A percentile compares a stretch with the other conserved stretches of the same genome.
Conservation (phyloP, 176 grass and related monocot genomes). For the Leersia perrieri region DNA sequence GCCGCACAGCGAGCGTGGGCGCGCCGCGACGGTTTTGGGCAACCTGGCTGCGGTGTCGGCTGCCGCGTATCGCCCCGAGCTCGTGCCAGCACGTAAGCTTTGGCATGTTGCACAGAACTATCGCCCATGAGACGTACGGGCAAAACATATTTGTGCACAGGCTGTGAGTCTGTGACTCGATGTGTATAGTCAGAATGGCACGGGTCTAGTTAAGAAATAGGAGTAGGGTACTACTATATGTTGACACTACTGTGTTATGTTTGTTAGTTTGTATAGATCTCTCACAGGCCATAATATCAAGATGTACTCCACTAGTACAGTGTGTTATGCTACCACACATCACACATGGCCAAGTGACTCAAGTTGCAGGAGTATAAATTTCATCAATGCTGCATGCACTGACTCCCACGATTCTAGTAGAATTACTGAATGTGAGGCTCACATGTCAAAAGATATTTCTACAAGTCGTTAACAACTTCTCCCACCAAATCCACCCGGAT, state of each 20-base stretch:
- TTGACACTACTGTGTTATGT: neutral
- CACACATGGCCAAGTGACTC: constrained; percentile 27
- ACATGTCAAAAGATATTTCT: neutral
- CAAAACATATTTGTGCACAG: neutral
- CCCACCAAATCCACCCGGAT: constrained; percentile 20
- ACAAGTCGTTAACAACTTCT: neutral
- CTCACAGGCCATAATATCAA: neutral
- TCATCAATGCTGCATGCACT: neutral
- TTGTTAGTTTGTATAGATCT: neutral
- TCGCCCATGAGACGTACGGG: neutral
- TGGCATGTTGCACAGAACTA: neutral
- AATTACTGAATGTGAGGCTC: neutral
- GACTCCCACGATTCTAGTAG: neutral
- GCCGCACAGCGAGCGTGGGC: neutral
- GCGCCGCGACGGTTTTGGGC: too few species aligned
- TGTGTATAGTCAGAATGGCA: neutral
- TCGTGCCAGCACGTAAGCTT: neutral
- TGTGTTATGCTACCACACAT: neutral
- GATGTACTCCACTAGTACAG: neutral
- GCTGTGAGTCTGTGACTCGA: neutral
- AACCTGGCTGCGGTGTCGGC: neutral
- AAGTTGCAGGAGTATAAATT: neutral
- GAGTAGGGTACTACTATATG: neutral
- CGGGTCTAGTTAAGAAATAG: neutral
- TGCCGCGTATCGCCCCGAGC: neutral